phyloP scores from a whole-genome alignment of 108 stramenopile species.

The Epithemia pelagica region DNA sequence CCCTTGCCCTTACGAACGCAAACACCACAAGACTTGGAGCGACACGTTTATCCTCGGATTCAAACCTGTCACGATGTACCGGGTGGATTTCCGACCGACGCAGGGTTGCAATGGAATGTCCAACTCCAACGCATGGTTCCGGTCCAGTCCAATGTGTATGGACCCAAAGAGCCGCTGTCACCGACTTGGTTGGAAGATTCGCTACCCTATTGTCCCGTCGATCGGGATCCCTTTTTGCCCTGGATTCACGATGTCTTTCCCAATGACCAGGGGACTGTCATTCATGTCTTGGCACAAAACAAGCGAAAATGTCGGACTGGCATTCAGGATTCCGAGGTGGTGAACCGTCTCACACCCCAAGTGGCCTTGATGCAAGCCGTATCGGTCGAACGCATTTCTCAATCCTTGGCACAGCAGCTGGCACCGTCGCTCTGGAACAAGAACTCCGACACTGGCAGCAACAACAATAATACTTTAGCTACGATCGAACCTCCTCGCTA shows the following conservation, averaged over 20 bases:
- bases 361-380: conserved; percentile 63
- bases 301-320: conserved; percentile 69
- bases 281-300: conserved; percentile 77
- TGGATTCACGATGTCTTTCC: conserved; percentile 79
- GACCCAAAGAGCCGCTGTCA: conserved; percentile 26
- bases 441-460: not conserved
- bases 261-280: conserved; percentile 26
- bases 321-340: conserved; percentile 24
- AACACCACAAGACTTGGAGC: conserved; percentile 35
- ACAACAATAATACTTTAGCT: not conserved
- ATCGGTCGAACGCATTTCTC: conserved; percentile 38
- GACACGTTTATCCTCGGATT: conserved; percentile 20
- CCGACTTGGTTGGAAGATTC: conserved; percentile 18
- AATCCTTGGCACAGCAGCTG: conserved; percentile 23
- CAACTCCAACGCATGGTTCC: conserved; percentile 12
- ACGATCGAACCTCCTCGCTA: conserved; percentile 28
- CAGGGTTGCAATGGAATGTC: conserved; percentile 28
- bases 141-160: conserved; percentile 42
- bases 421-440: conserved; percentile 50
- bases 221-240: conserved; percentile 64
- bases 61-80: conserved; percentile 60
- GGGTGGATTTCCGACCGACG: conserved; percentile 53
- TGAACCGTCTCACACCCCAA: conserved; percentile 56
- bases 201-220: conserved; percentile 57
- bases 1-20: conserved; percentile 57